Evolutionary conservation across 2,329 filamentous ascomycete species (phyloP).

Genomic region (Nectriaceae sp.): DNA sequence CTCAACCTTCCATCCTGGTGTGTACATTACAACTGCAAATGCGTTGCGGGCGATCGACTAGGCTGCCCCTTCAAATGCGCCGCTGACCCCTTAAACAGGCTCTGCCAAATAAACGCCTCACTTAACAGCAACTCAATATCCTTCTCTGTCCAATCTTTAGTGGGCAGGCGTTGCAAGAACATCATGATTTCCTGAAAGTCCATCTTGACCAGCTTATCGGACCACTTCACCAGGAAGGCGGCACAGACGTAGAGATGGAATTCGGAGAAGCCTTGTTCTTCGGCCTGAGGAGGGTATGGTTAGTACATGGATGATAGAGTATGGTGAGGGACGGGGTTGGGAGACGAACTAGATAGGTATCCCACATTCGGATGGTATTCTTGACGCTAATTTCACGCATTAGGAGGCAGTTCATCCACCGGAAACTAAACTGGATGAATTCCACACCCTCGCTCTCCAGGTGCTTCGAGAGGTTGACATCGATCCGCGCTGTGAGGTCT

Average conservation of each 20-base stretch:
- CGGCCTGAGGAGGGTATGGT: constrained; percentile 62
- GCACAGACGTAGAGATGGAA: constrained; percentile 99
- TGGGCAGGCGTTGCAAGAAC: constrained; percentile 94
- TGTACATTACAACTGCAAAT: constrained; percentile 37
- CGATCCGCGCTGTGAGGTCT: constrained; percentile 89
- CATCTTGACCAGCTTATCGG: constrained; percentile 91
- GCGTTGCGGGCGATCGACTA: constrained; percentile 35
- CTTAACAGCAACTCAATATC: constrained; percentile 94
- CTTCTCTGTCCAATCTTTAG: constrained; percentile 93
- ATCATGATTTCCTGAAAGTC: constrained; percentile 99
- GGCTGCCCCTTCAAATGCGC: constrained; percentile 73
- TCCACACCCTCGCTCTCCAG: constrained; percentile 90
- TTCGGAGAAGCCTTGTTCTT: constrained; percentile 97
- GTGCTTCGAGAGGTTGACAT: constrained; percentile 80
- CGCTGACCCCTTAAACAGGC: constrained; percentile 89
- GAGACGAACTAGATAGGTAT: constrained; percentile 86
- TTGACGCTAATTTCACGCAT: constrained; percentile 97
- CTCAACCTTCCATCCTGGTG: too few relatives aligned
- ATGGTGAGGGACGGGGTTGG: neutral
- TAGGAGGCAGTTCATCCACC: constrained; percentile 99
- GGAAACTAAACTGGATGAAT: constrained; percentile 98
- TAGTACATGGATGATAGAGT: neutral
- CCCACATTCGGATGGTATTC: constrained; percentile 99
- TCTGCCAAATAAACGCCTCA: constrained; percentile 99
- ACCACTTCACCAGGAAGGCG: constrained; percentile 98